Base-by-base conservation (phyloP, 2,329 filamentous ascomycete genomes). In the Ophiostoma sp. region DNA sequence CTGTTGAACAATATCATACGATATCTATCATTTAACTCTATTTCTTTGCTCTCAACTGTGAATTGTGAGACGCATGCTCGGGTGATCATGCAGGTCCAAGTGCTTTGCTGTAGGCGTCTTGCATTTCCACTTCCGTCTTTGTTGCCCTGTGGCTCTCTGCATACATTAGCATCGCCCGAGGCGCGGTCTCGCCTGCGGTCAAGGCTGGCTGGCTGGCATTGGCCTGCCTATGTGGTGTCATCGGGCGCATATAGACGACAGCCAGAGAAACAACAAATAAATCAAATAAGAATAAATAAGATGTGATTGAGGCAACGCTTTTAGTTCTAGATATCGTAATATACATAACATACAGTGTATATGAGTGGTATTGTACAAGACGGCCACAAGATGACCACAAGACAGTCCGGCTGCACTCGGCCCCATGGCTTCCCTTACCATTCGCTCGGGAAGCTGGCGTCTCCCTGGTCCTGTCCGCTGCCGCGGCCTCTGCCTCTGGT, bases 351-450 rank as follows among this genome's bases (percentile, higher is more conserved):
- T 55, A 18, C 6, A 4, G 55, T 62, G 12, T 63, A 16, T 63
- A 63, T 63, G 60, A 42, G 38, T 63, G 40, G 58, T 42, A 41
- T 18, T 63, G 40, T 63, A 63, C 60, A 63, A 18, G 40, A n/a
- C 16, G n/a, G 16, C 27, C 27, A 27, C 27, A 63, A 18, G 40
- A n/a, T 5, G n/a, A 3, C 27, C 27, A 27, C 27, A 27, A 27
- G 27, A 27, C 18, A 62, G 58, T 16, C 58, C 38, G 12, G 11
- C 5, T 3, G 9, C n/a, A 12, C n/a, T 27, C n/a, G 4, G 3
- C 14, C 4, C 8, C 27, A 27, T 27, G 27, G 27, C 27, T 27
- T 27, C 27, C n/a, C 18, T n/a, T 42, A 63, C 60, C 60, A 63
- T 41, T 63, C 60, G 60, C 40, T 42, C 14, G 60, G 38, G 40